Base-by-base conservation (phyloP, 2,329 filamentous ascomycete species). In the Periglandula ipomoeae region DNA sequence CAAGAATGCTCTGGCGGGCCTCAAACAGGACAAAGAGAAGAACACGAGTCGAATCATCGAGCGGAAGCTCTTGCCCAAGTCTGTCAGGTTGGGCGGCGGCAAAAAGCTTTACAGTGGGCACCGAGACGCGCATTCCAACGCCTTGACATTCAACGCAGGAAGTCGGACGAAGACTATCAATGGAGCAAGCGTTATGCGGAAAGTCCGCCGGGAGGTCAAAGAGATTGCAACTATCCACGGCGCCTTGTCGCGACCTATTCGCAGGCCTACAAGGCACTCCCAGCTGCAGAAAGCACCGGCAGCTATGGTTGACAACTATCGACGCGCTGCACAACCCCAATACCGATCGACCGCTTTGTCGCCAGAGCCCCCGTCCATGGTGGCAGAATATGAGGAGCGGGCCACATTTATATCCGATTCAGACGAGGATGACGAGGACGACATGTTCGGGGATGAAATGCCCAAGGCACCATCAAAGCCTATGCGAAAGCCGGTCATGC, bases 31-130 rank as follows among this genome's bases (percentile, higher is more conserved):
- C 52, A 79, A 79, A 54, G 72, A 75, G 32, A 72, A 74, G 48
- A 79, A 82, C 49, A 71, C 70, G 13, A 76, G 76, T 51, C 74
- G 72, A 50, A 72, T 87, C 34, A 71, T 85, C 26, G 71, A 77
- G 50, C 65, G 68, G 40, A 70, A 65, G 24, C 62, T 64, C 10
- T 61, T 82, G 9, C 75, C 76, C 1, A 69, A 65, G 6, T 61
- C 55, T 52, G 69, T 56, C 47, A 67, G 59, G 58, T 67, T 65
- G 50, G 50, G 24, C 3, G 27, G 42, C 10, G 62, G 59, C 7
- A 50, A 55, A 35, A 61, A 57, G 45, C 53, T 56, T n/a, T 49
- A 51, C 34, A 58, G 58, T 56, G 56, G 61, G n/a, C 52, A 54
- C 37, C 60, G 63, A 32, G 63, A 64, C 32, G 44, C 53, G 3